These are phyloP conservation scores for Gentiana macrophylla DNA, from an alignment of 257 asterid genomes.

Conservation along the genomic window DNA sequence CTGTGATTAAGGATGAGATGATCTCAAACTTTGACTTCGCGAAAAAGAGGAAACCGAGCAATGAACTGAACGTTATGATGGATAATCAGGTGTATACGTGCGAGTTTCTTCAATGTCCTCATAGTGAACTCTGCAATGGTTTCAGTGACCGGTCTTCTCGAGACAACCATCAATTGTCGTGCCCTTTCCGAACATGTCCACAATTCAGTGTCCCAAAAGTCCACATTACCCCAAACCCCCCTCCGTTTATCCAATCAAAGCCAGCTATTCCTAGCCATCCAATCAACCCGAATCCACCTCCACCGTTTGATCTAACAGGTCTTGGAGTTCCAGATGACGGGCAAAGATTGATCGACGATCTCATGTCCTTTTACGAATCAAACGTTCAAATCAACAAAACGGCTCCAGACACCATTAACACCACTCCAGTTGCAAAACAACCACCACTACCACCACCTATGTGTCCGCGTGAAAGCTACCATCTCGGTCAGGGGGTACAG, in stretches of 20 bases:
- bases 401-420: conserved; percentile 15
- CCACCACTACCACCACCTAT: conserved; percentile 18
- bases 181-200: conserved; percentile 31
- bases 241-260: conserved; percentile 29
- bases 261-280: conserved; percentile 8
- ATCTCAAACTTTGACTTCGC: conserved; percentile 40
- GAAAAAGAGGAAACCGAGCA: conserved; percentile 47
- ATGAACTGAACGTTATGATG: conserved; percentile 30
- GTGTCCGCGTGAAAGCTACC: conserved; percentile 29
- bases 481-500: conserved; percentile 32
- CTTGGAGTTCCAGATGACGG: conserved; percentile 77
- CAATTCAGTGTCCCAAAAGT: conserved; percentile 36
- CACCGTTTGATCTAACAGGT: conserved; percentile 46
- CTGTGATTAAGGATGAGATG: conserved; percentile 30
- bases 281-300: conserved; percentile 12
- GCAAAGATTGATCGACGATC: conserved; percentile 54
- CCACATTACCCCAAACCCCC: conserved; percentile 13
- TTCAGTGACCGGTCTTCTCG: conserved; percentile 47
- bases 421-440: conserved; percentile 18
- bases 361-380: conserved; percentile 52
- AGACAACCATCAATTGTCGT: conserved; percentile 63
- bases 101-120: conserved; percentile 62
- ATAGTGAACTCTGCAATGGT: conserved; percentile 44
- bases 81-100: conserved; percentile 62
- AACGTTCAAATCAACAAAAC: conserved; percentile 34